Evolutionary conservation across 2,329 filamentous ascomycete genomes (phyloP), one percentile per base, ranked within the genome.

Genomic region (Madurella mycetomatis): DNA sequence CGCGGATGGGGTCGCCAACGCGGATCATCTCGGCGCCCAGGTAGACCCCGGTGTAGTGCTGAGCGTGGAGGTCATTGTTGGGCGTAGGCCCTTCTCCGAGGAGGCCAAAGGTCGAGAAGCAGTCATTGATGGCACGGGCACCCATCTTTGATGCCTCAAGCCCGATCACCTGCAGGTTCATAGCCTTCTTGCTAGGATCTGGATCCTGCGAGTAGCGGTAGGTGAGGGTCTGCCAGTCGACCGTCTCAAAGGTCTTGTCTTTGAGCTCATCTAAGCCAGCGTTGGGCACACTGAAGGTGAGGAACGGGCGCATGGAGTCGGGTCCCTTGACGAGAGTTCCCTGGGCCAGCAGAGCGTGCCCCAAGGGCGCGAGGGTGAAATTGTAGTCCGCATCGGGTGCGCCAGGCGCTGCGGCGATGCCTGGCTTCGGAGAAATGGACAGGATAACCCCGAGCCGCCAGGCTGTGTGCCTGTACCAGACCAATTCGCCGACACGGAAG

Each of bases 131-230:
- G 51, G 63, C 61, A 41, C 67, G 64, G 9, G 70, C 70, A 9
- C 68, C 69, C 57, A 70, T 61, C 63, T 72, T 72, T 45, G 66
- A 68, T n/a, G 69, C 69, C 48, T 72, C 70, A 39, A 72, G 66
- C n/a, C 65, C 63, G 16, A 69, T 50, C 2, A 62, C 34, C 56
- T 67, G 64, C 41, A 58, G 51, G 43, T 56, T 55, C 41, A 53
- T 45, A n/a, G 42, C 44, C 9, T 53, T 56, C 42, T 59, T 59
- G 9, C 43, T 32, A 1, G 49, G 54, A 37, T 59, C 51, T 13
- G 61, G 51, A 5, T 59, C 58, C 4, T 61, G 47, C 31, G 61
- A 25, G 16, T 59, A 58, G 30, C 59, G 58, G 9, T 48, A 43
- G 5, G 61, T 55, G 18, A 66, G 56, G 45, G 46, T 50, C 16